Base-by-base conservation (phyloP, 306 rosid species). In the Psophocarpus tetragonolobus region DNA sequence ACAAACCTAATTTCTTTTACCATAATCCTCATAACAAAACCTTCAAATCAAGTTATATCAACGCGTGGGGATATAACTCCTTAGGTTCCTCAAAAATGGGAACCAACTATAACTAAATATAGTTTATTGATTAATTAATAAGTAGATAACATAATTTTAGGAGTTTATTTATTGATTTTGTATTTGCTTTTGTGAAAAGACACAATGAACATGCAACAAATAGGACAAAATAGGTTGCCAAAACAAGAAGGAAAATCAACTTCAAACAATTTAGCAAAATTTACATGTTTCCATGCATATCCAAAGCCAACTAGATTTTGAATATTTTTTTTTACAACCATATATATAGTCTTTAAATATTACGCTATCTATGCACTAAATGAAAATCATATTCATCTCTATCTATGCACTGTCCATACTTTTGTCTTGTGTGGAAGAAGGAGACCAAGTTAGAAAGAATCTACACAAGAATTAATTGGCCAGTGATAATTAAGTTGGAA, bases 371-470 rank as follows among this genome's bases (percentile, higher is more conserved):
- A n/a, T 36, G 8, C 10, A 10, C 41, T 36, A 23, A 38, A 15
- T 36, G 13, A 36, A 45, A 62, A 36, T 26, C 71, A 45, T 75
- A 62, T 61, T 23, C 50, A 47, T 61, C 62, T 50, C 62, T 15
- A 75, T 62, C 79, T 39, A 9, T 39, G 29, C 58, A 42, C 70
- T 39, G 70, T 6, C 64, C 54, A 73, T 47, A 27, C 3, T 74
- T 73, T 74, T 60, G 60, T 60, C 71, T 29, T 42, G 79, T 42
- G 71, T 74, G 71, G 79, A 61, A 23, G 74, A 66, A 63, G 57
- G 42, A 51, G 18, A 30, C 48, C 54, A 32, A 6, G 74, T 15
- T 8, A 3, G 50, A 21, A 64, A 66, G 81, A 66, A 77, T 24
- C 51, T 38, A 32, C 42, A 11, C 3, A n/a, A 53, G 68, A 38